Conservation (phyloP, 352 stramenopile genomes). For the Thraustochytrium striatum region DNA sequence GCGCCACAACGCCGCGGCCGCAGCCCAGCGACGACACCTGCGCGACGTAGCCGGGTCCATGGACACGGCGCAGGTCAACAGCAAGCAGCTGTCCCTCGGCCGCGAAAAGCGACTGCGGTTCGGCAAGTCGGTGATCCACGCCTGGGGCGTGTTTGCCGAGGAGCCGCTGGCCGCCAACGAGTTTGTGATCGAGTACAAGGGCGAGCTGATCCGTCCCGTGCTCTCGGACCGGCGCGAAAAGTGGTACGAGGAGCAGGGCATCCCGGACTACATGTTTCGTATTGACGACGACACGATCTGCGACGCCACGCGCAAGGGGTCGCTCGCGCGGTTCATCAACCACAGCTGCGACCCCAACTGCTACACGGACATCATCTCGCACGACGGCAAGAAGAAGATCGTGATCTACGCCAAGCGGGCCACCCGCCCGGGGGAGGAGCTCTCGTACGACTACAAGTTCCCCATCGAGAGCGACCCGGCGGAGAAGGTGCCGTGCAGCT, state of each 20-base stretch:
- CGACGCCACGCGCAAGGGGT: slow-evolving; percentile 44
- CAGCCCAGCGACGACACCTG: neutral
- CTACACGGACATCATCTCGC: slow-evolving; percentile 85
- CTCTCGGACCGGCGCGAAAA: slow-evolving; percentile 44
- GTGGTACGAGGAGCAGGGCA: slow-evolving; percentile 37
- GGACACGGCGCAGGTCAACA: slow-evolving; percentile 11
- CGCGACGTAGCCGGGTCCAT: slow-evolving; percentile 1
- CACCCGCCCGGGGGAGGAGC: slow-evolving; percentile 80
- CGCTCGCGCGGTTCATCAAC: slow-evolving; percentile 89
- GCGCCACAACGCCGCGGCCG: neutral
- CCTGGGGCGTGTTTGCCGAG: slow-evolving; percentile 26
- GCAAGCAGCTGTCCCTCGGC: slow-evolving; percentile 13
- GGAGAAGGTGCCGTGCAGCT: slow-evolving; percentile 61
- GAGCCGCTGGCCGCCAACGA: slow-evolving; percentile 37
- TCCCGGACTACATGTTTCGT: slow-evolving; percentile 52
- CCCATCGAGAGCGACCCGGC: slow-evolving; percentile 58
- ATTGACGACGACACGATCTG: slow-evolving; percentile 40
- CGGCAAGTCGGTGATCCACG: slow-evolving; percentile 39
- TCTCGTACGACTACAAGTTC: slow-evolving; percentile 93
- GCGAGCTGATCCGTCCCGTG: slow-evolving; percentile 52
- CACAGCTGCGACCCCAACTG: slow-evolving; percentile 89
- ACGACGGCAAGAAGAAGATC: slow-evolving; percentile 84
- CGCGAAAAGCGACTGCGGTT: slow-evolving; percentile 40
- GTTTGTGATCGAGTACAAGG: slow-evolving; percentile 55
- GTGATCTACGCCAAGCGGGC: slow-evolving; percentile 86